A percentile compares a stretch with the other conserved stretches of the same genome.
These are phyloP conservation scores for Gilbertella persicaria DNA, from an alignment of 371 early-diverging fungal genomes.

Conservation along the genomic window DNA sequence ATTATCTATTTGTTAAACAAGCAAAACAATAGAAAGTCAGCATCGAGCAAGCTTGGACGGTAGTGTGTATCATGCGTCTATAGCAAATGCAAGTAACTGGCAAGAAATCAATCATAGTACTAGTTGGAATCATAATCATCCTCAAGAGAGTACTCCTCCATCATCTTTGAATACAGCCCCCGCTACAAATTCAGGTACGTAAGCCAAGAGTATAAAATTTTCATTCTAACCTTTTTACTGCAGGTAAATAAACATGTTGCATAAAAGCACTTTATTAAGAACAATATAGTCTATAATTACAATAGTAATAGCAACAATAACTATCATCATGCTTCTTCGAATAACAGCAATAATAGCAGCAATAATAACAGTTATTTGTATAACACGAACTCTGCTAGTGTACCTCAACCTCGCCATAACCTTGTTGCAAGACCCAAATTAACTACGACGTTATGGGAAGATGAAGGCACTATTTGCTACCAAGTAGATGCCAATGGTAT, in stretches of 20 bases:
- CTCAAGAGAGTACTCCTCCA: constrained; percentile 8
- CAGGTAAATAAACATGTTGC: too few species aligned
- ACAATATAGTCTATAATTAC: too few species aligned
- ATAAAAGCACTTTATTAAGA: too few species aligned
- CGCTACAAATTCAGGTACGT: background rate
- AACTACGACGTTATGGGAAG: constrained; percentile 84
- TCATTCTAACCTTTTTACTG: too few species aligned
- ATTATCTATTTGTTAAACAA: background rate
- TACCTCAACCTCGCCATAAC: constrained; percentile 16
- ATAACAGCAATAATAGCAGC: background rate
- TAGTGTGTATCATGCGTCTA: constrained; percentile 2
- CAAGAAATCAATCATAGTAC: constrained; percentile 13
- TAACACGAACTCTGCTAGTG: background rate
- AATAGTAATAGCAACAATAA: too few species aligned
- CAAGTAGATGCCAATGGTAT: constrained; percentile 83
- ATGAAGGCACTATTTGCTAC: constrained; percentile 79
- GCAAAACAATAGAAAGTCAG: background rate
- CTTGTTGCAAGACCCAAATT: constrained; percentile 56
- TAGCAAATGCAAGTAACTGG: constrained; percentile 5
- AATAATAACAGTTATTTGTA: background rate
- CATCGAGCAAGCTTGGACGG: background rate
- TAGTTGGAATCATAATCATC: constrained; percentile 25
- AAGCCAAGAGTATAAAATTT: too few species aligned
- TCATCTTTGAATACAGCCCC: background rate
- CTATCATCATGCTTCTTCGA: constrained; percentile 9